Conservation (phyloP, 1,284 basidiomycete genomes). For the Gomphus sp. region DNA sequence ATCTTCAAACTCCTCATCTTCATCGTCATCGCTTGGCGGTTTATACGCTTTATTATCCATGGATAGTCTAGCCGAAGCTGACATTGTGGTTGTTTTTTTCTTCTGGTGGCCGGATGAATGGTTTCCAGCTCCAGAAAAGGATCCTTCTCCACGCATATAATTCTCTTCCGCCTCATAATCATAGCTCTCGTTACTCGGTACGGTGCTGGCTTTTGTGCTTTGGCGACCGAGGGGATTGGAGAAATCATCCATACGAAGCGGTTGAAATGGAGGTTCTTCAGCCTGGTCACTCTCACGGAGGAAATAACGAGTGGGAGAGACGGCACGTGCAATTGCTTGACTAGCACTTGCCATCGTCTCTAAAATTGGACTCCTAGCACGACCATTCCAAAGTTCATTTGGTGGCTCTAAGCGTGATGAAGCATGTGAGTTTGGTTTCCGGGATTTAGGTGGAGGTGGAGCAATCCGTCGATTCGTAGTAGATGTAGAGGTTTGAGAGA, state of each 20-base stretch:
- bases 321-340: background rate
- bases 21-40: conserved; percentile 56
- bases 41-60: conserved; percentile 71
- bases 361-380: conserved; percentile 12
- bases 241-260: conserved; percentile 7
- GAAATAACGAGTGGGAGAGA: conserved; percentile 7
- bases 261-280: conserved; percentile 3
- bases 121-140: background rate
- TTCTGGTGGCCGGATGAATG: conserved; percentile 24
- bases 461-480: conserved; percentile 13
- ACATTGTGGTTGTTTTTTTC: conserved; percentile 24
- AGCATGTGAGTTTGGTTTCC: conserved; percentile 9
- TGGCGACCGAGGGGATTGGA: conserved; percentile 4
- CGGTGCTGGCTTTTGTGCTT: conserved; percentile 7
- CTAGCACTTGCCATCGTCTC: conserved; percentile 11
- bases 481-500: background rate
- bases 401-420: conserved; percentile 8
- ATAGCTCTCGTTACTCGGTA: conserved; percentile 45
- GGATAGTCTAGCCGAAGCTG: conserved; percentile 44
- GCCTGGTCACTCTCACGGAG: conserved; percentile 3
- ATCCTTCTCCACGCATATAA: conserved; percentile 21
- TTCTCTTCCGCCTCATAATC: conserved; percentile 70
- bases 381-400: conserved; percentile 6
- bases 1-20: conserved; percentile 50
- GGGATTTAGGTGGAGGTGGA: conserved; percentile 11